Evolutionary conservation across 441 rosid species (phyloP).

Genomic region (Eutrema salsugineum): DNA sequence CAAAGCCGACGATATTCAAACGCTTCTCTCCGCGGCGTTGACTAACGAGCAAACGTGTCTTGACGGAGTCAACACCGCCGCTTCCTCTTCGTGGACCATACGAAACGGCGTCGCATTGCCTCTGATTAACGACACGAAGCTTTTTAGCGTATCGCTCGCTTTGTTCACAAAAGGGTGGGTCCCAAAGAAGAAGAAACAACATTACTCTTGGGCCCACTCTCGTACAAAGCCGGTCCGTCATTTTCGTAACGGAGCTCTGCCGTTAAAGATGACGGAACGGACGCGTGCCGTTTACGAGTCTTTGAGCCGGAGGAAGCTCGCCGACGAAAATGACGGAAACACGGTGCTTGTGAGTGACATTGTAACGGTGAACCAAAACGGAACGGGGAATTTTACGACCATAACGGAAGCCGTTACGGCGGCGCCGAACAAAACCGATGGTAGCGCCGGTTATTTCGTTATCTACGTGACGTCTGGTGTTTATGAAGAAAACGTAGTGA

Average conservation of each 20-base stretch:
- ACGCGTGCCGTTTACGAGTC: constrained; percentile 52
- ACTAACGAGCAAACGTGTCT: constrained; percentile 58
- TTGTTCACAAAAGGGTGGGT: constrained; percentile 58
- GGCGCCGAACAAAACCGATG: constrained; percentile 72
- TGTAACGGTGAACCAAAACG: constrained; percentile 65
- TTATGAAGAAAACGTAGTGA: constrained; percentile 70
- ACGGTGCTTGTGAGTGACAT: constrained; percentile 48
- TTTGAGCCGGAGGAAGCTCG: constrained; percentile 38
- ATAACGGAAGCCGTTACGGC: constrained; percentile 63
- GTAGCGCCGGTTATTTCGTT: constrained; percentile 63
- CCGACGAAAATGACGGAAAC: neutral
- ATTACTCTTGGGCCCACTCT: constrained; percentile 25
- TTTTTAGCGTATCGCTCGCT: constrained; percentile 72
- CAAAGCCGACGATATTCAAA: constrained; percentile 61
- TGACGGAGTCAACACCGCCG: constrained; percentile 51
- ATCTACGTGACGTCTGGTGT: constrained; percentile 67
- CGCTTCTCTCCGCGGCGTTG: constrained; percentile 53
- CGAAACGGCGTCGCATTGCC: constrained; percentile 50
- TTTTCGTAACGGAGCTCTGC: constrained; percentile 45
- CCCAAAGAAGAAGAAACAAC: constrained; percentile 27
- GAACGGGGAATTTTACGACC: constrained; percentile 66
- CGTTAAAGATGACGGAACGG: constrained; percentile 51
- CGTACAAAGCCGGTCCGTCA: constrained; percentile 12
- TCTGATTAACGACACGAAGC: constrained; percentile 62
- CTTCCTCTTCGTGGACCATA: constrained; percentile 31